Evolutionary conservation across 116 monocot species (phyloP).

Genomic region (Iris pallida): DNA sequence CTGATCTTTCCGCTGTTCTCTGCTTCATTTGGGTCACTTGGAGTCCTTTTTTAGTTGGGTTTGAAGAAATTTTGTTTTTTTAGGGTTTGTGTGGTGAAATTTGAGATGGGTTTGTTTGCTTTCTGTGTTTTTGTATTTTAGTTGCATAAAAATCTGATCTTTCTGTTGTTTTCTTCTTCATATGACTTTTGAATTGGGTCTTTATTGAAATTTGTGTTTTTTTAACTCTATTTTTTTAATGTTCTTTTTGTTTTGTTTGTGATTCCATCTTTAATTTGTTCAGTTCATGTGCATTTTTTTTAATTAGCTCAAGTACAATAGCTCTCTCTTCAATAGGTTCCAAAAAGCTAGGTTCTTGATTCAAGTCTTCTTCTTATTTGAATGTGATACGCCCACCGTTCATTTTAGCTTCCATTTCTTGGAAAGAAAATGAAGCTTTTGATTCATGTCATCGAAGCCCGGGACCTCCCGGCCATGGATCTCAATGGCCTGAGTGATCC

Average conservation of each 20-base stretch:
- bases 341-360: not conserved
- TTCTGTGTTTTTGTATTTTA: too few species aligned
- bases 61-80: too few species aligned
- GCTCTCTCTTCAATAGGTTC: not conserved
- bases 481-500: conserved; percentile 70
- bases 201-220: not conserved
- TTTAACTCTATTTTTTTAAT: not conserved
- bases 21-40: too few species aligned
- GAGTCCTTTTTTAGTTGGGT: too few species aligned
- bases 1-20: too few species aligned
- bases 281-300: not conserved
- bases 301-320: not conserved
- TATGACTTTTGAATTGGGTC: not conserved
- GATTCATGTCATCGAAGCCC: conserved; percentile 67
- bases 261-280: not conserved
- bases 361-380: not conserved
- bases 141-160: not conserved
- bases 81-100: too few species aligned
- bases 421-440: conserved; percentile 38
- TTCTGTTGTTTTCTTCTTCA: not conserved
- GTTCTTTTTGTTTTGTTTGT: not conserved
- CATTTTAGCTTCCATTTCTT: not conserved
- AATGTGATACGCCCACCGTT: not conserved
- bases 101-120: too few species aligned
- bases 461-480: conserved; percentile 66